Percentiles rank a stretch among this genome's conserved stretches.
These are phyloP conservation scores for Mucuna pruriens DNA, from an alignment of 306 rosid species.

Conservation along the genomic window DNA sequence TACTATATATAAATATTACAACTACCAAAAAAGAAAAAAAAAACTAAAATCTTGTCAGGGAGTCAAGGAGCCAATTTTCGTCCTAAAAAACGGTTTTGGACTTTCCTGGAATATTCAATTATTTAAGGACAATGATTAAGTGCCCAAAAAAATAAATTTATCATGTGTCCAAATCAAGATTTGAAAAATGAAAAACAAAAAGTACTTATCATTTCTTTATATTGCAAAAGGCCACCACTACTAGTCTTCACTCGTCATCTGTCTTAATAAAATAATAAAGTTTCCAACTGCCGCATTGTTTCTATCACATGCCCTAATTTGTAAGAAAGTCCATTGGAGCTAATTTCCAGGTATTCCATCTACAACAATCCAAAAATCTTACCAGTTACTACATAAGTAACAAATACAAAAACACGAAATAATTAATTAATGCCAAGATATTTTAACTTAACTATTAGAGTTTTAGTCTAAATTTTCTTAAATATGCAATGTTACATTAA, in stretches of 20 bases:
- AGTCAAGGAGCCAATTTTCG: constrained; percentile 4
- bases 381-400: too few relatives aligned
- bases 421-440: too few relatives aligned
- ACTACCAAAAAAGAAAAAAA: background rate
- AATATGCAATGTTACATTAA: too few relatives aligned
- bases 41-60: background rate
- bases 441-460: too few relatives aligned
- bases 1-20: background rate
- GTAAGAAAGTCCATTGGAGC: background rate
- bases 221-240: background rate
- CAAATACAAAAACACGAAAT: too few relatives aligned
- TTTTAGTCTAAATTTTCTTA: too few relatives aligned
- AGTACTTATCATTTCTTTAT: background rate
- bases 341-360: background rate
- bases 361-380: too few relatives aligned
- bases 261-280: constrained; percentile 24
- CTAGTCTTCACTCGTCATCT: constrained; percentile 18
- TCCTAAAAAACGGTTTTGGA: constrained; percentile 7
- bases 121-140: background rate
- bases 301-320: constrained; percentile 16
- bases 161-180: constrained; percentile 17
- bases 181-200: background rate
- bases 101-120: constrained; percentile 15
- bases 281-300: constrained; percentile 26
- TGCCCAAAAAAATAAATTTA: background rate